Base-by-base conservation (phyloP, 306 rosid species). In the Cucumis hystrix region DNA sequence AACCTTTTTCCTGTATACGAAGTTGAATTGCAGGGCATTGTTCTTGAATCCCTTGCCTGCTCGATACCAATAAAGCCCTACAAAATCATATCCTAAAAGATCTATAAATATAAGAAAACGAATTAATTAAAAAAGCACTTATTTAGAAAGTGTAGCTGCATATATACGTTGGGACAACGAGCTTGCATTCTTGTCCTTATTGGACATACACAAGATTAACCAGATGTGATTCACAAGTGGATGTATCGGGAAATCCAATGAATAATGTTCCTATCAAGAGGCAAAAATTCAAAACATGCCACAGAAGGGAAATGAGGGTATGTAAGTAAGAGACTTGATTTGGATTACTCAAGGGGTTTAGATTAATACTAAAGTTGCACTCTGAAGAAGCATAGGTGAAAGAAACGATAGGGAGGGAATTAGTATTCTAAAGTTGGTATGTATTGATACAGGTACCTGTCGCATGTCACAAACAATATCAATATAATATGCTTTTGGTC, bases 361-460 rank as follows among this genome's bases (percentile, higher is more conserved):
- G 78, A 73, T 89, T 89, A 13, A 86, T 82, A 18, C 94, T 89
- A 80, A 87, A 89, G 25, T 86, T 84, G 70, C 91, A 89, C 86
- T 89, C 94, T 13, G 90, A 84, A 18, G 91, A 87, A 78, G 89
- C 94, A 79, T 89, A 87, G 89, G 83, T 86, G 49, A 90, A 86
- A 60, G 87, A 89, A 17, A 87, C 91, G 60, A 89, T 87, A 13
- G 91, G 88, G 11, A 89, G 84, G 6, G 88, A 88, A 75, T 86
- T 80, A 75, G 90, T 86, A 52, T 86, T 87, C 85, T 68, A 89
- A 75, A 2, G 78, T 84, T 0, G 88, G 87, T 74, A 89, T 87
- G 47, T 89, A 87, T 73, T 86, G 94, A 87, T 86, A 87, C 86
- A 4, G 94, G 94, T 87, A 47, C 94, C 94, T 1, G 94, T 89